A percentile compares a stretch with the other conserved stretches of the same genome.
Conservation (phyloP, 805 yeast genomes). For the Sungouiozyma intestinalis region DNA sequence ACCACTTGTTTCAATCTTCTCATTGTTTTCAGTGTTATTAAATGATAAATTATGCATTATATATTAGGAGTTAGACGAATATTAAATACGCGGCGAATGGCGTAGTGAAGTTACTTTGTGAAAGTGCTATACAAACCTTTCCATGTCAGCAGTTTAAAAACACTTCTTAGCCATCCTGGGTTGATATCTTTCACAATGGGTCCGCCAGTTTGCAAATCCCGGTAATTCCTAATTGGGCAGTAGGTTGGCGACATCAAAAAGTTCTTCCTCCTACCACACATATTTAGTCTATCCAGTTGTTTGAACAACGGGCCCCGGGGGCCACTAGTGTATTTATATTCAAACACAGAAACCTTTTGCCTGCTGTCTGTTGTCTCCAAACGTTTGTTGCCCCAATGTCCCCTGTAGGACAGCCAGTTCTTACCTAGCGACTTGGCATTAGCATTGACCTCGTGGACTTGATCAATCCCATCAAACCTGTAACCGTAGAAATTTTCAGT, state of each 20-base stretch:
- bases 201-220: slow-evolving; percentile 55
- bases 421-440: slow-evolving; percentile 31
- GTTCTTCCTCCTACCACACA: slow-evolving; percentile 53
- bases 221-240: slow-evolving; percentile 39
- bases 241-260: slow-evolving; percentile 23
- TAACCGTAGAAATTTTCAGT: slow-evolving; percentile 69
- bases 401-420: slow-evolving; percentile 67
- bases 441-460: slow-evolving; percentile 29
- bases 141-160: slow-evolving; percentile 42
- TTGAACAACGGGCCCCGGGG: slow-evolving; percentile 83
- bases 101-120: not conserved
- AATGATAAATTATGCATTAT: not conserved
- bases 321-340: slow-evolving; percentile 82
- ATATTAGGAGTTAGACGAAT: not conserved
- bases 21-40: too few relatives aligned
- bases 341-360: slow-evolving; percentile 75
- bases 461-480: slow-evolving; percentile 50
- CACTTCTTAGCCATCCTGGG: slow-evolving; percentile 38
- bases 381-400: slow-evolving; percentile 84
- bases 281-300: slow-evolving; percentile 53
- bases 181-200: slow-evolving; percentile 41
- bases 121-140: slow-evolving; percentile 31
- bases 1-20: too few relatives aligned
- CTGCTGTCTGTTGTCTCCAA: slow-evolving; percentile 56
- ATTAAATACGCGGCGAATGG: too few relatives aligned